Conservation (phyloP, 2,329 filamentous ascomycete species). For the Mariannaea elegans region DNA sequence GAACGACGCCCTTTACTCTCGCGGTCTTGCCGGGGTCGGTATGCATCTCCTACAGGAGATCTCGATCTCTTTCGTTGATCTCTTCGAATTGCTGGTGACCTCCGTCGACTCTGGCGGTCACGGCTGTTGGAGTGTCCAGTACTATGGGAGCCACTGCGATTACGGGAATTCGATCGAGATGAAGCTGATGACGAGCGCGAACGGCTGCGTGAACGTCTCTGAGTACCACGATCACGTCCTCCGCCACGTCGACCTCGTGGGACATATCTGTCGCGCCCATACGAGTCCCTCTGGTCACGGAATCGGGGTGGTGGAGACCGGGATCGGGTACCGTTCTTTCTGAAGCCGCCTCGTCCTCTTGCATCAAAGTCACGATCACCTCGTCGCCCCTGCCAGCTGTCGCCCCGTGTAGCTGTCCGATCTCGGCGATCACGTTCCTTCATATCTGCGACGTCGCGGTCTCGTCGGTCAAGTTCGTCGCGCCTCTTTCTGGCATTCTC, state of each 20-base stretch:
- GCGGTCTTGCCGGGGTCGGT: conserved; percentile 36
- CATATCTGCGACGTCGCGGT: conserved; percentile 74
- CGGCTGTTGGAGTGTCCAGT: conserved; percentile 46
- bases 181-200: conserved; percentile 48
- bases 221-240: conserved; percentile 53
- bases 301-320: conserved; percentile 57
- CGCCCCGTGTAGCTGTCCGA: conserved; percentile 60
- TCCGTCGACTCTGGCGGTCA: conserved; percentile 45
- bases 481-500: conserved; percentile 77
- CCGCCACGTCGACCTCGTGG: conserved; percentile 56
- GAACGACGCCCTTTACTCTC: conserved; percentile 34
- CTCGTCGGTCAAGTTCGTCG: conserved; percentile 75
- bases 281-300: conserved; percentile 54
- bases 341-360: conserved; percentile 54
- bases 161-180: conserved; percentile 47
- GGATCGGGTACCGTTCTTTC: conserved; percentile 56
- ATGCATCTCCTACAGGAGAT: conserved; percentile 46
- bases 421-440: conserved; percentile 71
- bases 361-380: conserved; percentile 60
- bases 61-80: conserved; percentile 52
- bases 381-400: conserved; percentile 63
- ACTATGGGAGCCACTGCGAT: conserved; percentile 43
- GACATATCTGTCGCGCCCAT: conserved; percentile 62
- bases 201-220: conserved; percentile 37
- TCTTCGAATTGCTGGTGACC: conserved; percentile 42